Evolutionary conservation across 179 eudicot species (phyloP), one percentile per base, ranked within the genome.

Genomic region (Patellifolia procumbens): DNA sequence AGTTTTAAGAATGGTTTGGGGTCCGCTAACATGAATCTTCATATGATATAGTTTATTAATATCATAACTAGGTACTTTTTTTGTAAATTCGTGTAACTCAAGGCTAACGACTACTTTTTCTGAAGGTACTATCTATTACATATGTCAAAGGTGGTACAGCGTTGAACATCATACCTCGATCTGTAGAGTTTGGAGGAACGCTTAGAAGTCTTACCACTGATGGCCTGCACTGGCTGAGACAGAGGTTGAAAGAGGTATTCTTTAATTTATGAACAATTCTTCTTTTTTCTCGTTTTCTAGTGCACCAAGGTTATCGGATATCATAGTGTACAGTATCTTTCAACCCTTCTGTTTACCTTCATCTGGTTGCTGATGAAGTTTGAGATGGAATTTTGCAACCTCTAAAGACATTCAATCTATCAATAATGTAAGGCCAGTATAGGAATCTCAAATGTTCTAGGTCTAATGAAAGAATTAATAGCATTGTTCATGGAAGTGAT

Each of bases 91-190:
- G 48, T 13, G 39, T 29, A 63, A 77, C 17, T 43, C 56, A 22
- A 52, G 24, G 45, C 81, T 85, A 68, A 80, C 74, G 24, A 13
- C 51, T 76, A 26, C 29, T 62, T 83, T 75, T 74, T 63, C 65
- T 88, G 85, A 80, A 94, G 98, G 98, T 94, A 75, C 87, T 94
- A 28, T 92, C 98, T 48, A 87, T 94, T 43, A 92, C 98, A 68
- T 90, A 81, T 81, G 86, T 94, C 72, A 81, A 74, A 80, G 97
- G 91, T 43, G 98, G 97, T 76, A 80, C 83, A 8, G 87, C 96
- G 39, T 80, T 70, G 66, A 90, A 92, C 83, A 77, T 88, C 29
- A 89, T 92, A 78, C 96, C 97, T 5, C 55, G 86, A n/a, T 81
- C 77, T 80, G 95, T 90, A 65, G 93, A 87, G 73, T 32, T 94